Conservation (phyloP, 1,284 basidiomycete genomes). For the Trametes polyzona region DNA sequence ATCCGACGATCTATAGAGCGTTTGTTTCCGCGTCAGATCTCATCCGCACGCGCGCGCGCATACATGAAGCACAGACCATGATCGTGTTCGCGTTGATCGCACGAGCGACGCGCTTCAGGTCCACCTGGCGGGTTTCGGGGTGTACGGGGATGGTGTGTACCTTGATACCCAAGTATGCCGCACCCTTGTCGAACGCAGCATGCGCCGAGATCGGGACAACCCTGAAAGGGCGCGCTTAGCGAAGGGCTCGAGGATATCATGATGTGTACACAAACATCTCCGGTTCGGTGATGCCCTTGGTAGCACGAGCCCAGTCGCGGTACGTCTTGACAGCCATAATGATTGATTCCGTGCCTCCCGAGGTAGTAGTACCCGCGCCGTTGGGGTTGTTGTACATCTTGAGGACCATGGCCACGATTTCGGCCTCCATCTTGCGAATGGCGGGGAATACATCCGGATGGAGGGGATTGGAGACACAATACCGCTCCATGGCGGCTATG, state of each 20-base stretch:
- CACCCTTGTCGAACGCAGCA: slow-evolving; percentile 95
- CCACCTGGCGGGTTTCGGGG: slow-evolving; percentile 77
- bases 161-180: slow-evolving; percentile 91
- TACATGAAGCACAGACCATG: too few relatives aligned
- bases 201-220: slow-evolving; percentile 87
- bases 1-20: slow-evolving; percentile 73
- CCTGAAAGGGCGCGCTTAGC: slow-evolving; percentile 45
- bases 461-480: slow-evolving; percentile 86
- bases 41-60: too few relatives aligned
- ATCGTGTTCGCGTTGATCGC: slow-evolving; percentile 89
- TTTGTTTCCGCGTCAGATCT: slow-evolving; percentile 12
- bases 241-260: background rate
- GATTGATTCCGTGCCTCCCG: slow-evolving; percentile 96
- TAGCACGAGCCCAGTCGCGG: slow-evolving; percentile 87
- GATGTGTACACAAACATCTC: slow-evolving; percentile 74
- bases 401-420: slow-evolving; percentile 94
- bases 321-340: slow-evolving; percentile 94
- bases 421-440: slow-evolving; percentile 96
- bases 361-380: slow-evolving; percentile 91
- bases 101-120: slow-evolving; percentile 77
- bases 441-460: slow-evolving; percentile 97
- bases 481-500: slow-evolving; percentile 70
- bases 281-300: slow-evolving; percentile 89
- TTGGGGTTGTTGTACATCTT: slow-evolving; percentile 84
- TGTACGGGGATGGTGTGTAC: slow-evolving; percentile 91